Base-by-base conservation (phyloP, 2,329 filamentous ascomycete species). In the Cryphonectria nitschkei region DNA sequence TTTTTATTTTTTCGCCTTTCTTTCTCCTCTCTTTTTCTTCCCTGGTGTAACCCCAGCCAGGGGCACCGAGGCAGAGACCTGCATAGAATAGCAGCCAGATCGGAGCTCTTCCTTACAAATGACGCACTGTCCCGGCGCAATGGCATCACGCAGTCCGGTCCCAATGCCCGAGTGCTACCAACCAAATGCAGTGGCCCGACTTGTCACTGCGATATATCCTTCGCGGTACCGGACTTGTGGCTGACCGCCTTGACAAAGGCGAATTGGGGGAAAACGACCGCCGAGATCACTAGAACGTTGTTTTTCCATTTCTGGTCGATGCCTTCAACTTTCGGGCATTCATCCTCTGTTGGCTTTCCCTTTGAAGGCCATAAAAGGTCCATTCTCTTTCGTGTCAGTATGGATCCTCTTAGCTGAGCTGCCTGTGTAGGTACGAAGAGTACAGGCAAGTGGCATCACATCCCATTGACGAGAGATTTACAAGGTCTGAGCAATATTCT, bases 361-460 rank as follows among this genome's bases (percentile, higher is more conserved):
- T 60, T 39, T 46, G 14, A 4, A 37, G 34, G 52, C 34, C 32
- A 39, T 67, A 1, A 11, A n/a, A 46, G 54, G 34, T 58, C n/a
- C 1, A 3, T 8, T 32, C 22, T 50, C 37, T 16, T 32, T 7
- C 7, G 26, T 37, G 1, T 60, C n/a, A 34, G 6, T 6, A 46
- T n/a, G n/a, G 41, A 22, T n/a, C 22, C 13, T 32, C 9, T 37
- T 22, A 7, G 19, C n/a, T 61, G 65, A 60, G 41, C 39, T 67
- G 54, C 65, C 54, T 32, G 54, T 58, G 50, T 56, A 16, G 37
- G 34, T 22, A 56, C 60, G 1, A 32, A 19, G 8, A 26, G 9
- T 34, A 39, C 43, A 56, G 70, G 70, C 73, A 74, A 72, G 73
- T 74, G 70, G 67, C 41, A 74, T 73, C 70, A 71, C 68, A 68